phyloP scores from a whole-genome alignment of 306 rosid genomes.

The Notholithocarpus densiflorus region DNA sequence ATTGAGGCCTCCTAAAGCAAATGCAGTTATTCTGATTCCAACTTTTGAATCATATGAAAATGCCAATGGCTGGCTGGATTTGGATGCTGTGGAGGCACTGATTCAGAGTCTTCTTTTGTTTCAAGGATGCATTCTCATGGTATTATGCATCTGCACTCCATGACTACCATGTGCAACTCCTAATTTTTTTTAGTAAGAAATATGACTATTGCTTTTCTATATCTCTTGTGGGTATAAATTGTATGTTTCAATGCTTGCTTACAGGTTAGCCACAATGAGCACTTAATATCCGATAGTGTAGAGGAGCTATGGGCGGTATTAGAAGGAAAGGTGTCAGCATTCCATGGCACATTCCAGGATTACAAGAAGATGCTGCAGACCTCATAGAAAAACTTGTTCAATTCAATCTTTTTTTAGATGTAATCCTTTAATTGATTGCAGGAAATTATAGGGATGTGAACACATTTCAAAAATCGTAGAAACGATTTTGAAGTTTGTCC shows the following conservation, averaged over 20 bases:
- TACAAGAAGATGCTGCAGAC: conserved; percentile 81
- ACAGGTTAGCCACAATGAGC: conserved; percentile 98
- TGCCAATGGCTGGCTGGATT: conserved; percentile 48
- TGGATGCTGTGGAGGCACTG: conserved; percentile 98
- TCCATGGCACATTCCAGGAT: conserved; percentile 78
- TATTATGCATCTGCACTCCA: conserved; percentile 21
- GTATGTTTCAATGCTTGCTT: conserved; percentile 11
- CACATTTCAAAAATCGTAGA: neutral
- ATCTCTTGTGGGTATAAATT: neutral
- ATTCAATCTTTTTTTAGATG: neutral
- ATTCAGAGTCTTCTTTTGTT: conserved; percentile 93
- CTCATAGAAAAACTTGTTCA: conserved; percentile 18
- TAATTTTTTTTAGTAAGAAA: neutral
- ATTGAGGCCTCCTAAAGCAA: neutral
- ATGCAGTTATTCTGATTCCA: neutral
- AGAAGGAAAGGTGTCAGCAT: conserved; percentile 71
- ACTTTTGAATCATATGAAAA: conserved; percentile 1
- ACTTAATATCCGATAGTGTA: conserved; percentile 93
- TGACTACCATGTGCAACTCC: neutral
- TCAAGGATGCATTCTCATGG: conserved; percentile 99
- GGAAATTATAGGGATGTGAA: neutral
- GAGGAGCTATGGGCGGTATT: conserved; percentile 95
- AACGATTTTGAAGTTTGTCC: neutral
- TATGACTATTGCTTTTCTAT: neutral
- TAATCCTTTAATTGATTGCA: neutral